Percentiles rank a stretch among this genome's conserved stretches.
phyloP scores from a whole-genome alignment of 345 rosid genomes.

The Erodium maritimum region DNA sequence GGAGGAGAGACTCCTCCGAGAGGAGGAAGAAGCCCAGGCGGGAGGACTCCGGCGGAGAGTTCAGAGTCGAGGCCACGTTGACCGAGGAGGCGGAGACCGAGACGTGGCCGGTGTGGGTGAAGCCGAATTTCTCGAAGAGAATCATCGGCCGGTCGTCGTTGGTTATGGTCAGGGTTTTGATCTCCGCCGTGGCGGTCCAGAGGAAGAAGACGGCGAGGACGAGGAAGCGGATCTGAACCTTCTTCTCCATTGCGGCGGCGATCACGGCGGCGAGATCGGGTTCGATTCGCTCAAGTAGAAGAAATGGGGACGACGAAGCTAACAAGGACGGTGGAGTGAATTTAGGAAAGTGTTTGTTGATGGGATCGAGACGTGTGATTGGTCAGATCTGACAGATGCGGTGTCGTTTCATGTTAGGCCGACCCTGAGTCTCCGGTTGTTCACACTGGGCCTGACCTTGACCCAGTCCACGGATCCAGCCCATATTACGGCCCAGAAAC shows the following conservation, averaged over 20 bases:
- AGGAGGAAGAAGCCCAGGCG: slow-evolving; percentile 92
- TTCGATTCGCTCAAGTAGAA: background rate
- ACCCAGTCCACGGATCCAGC: too few species aligned
- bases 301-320: background rate
- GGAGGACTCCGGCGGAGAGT: slow-evolving; percentile 38
- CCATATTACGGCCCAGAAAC: too few species aligned
- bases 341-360: too few species aligned
- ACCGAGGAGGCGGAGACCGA: slow-evolving; percentile 52
- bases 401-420: too few species aligned
- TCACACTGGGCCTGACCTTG: too few species aligned
- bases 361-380: background rate
- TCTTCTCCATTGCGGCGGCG: slow-evolving; percentile 29
- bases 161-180: slow-evolving; percentile 47
- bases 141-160: slow-evolving; percentile 82
- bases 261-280: background rate
- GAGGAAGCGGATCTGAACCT: slow-evolving; percentile 19
- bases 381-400: background rate
- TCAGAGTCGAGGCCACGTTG: slow-evolving; percentile 36
- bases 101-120: slow-evolving; percentile 77
- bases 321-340: background rate
- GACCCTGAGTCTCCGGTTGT: too few species aligned
- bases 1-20: slow-evolving; percentile 79
- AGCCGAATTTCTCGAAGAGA: slow-evolving; percentile 91
- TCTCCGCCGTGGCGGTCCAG: slow-evolving; percentile 44
- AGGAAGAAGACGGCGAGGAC: slow-evolving; percentile 20